Evolutionary conservation across 1,284 basidiomycete species (phyloP), one percentile per base, ranked within the genome.

Genomic region (Tremellales sp.): DNA sequence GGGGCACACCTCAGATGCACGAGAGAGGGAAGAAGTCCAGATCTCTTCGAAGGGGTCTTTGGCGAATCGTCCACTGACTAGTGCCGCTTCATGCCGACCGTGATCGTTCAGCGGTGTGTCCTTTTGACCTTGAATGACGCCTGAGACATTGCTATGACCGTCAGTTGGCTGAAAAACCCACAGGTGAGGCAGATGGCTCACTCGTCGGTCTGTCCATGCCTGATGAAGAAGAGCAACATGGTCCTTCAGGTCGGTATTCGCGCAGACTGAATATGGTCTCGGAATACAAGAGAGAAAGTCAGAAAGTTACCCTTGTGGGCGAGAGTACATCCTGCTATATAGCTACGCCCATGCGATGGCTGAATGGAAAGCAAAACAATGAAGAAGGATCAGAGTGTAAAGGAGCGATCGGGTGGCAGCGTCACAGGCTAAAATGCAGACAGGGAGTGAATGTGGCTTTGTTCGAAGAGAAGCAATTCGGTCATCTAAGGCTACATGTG

Each of bases 121-220:
- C 17, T 65, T 45, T 7, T 72, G 67, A 21, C 73, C 73, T 54
- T 75, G 73, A 13, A 74, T 70, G 42, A 72, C 65, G 15, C 70
- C 67, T 19, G 57, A 49, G 8, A 61, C 24, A 43, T 75, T 75
- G 51, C 71, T 74, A 22, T 25, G 13, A 19, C n/a, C 36, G 27
- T 12, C 5, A 40, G 5, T 22, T 15, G 10, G 8, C 12, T 40
- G 41, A 13, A n/a, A 8, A 8, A 12, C 19, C 8, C 13, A 13
- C 19, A 7, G 8, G 12, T 5, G 43, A 23, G 10, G 22, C 13
- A 12, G 24, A 7, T 15, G 11, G 53, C 68, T 53, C 45, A 72
- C 72, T 68, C 55, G 36, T 70, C 69, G 0, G 72, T 74, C 48
- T 74, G 70, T 10, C 70, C 72, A 51, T 74, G 72, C 5, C 72